Evolutionary conservation across 73 alveolate species (phyloP), one percentile per base, ranked within the genome.

Genomic region (Blepharisma stoltei): DNA sequence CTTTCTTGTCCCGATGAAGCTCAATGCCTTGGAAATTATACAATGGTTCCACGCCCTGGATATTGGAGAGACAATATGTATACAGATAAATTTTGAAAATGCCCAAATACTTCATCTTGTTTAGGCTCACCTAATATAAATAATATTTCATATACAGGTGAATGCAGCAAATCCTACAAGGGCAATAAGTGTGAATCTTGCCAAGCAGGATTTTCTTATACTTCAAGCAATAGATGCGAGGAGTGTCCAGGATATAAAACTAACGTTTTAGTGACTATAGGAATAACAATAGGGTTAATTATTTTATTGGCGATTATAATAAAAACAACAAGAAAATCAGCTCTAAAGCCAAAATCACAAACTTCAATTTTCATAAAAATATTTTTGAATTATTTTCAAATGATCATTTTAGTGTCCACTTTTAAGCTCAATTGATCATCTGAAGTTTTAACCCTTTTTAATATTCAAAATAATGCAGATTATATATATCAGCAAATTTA

Each of bases 381-480:
- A 6, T 55, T 88, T 55, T 65, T 76, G 81, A 88, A 88, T 54
- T 89, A 88, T 66, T 4, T 88, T 6, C 81, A 88, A 53, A 11
- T 88, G 71, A 50, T 88, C 0, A 6, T 77, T 6, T 70, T 88
- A 25, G 54, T 87, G 27, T 82, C 95, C 8, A 67, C 87, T 6
- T 88, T 88, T 48, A 80, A 88, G 5, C 78, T 88, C 8, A 32
- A 83, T 9, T 88, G 95, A 91, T 89, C 95, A 37, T 70, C 46
- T 0, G 18, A 47, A n/a, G 79, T 88, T 7, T 47, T 6, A 23
- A 21, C 75, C 9, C 52, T 88, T 37, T 88, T 88, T 66, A 78
- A 69, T 0, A 8, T 80, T 7, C 78, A 81, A 9, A 20, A 73
- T 5, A 83, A 86, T 48, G 85, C 83, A 2, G 77, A 80, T 0